Evolutionary conservation across 2,329 filamentous ascomycete species (phyloP).

Genomic region (Cladophialophora chaetospira): DNA sequence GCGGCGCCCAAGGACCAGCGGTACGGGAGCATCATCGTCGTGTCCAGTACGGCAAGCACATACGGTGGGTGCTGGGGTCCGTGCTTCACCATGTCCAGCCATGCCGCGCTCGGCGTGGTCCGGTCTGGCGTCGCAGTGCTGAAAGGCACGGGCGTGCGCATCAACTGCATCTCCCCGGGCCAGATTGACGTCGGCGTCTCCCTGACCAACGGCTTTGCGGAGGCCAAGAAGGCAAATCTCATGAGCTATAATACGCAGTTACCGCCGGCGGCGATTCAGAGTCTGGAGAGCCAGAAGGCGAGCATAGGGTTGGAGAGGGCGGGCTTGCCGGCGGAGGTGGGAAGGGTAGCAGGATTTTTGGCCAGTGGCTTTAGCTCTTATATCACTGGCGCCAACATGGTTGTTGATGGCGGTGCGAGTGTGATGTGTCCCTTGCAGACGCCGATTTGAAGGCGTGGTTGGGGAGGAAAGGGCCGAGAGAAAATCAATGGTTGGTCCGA

Average conservation of each 20-base stretch:
- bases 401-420: conserved; percentile 62
- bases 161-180: conserved; percentile 37
- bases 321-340: conserved; percentile 61
- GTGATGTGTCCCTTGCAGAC: conserved; percentile 48
- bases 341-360: conserved; percentile 62
- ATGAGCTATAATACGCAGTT: conserved; percentile 53
- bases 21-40: conserved; percentile 67
- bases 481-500: too few species aligned
- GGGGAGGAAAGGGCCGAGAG: too few species aligned
- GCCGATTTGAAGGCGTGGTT: conserved; percentile 37
- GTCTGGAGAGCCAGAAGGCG: conserved; percentile 51
- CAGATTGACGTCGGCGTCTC: conserved; percentile 33
- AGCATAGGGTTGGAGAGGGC: conserved; percentile 61
- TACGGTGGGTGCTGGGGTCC: conserved; percentile 63
- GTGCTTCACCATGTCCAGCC: conserved; percentile 61
- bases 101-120: conserved; percentile 64
- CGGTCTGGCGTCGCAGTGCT: conserved; percentile 36
- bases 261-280: conserved; percentile 57
- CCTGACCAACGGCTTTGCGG: conserved; percentile 39
- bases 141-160: conserved; percentile 35
- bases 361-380: conserved; percentile 65
- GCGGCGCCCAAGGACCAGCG: conserved; percentile 61
- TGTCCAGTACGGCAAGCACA: conserved; percentile 58
- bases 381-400: conserved; percentile 62
- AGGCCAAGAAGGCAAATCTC: conserved; percentile 49